Percentiles rank a stretch among this genome's conserved stretches.
phyloP scores from a whole-genome alignment of 2,329 filamentous ascomycete species.

The Immersiporthe knoxdaviesiana region DNA sequence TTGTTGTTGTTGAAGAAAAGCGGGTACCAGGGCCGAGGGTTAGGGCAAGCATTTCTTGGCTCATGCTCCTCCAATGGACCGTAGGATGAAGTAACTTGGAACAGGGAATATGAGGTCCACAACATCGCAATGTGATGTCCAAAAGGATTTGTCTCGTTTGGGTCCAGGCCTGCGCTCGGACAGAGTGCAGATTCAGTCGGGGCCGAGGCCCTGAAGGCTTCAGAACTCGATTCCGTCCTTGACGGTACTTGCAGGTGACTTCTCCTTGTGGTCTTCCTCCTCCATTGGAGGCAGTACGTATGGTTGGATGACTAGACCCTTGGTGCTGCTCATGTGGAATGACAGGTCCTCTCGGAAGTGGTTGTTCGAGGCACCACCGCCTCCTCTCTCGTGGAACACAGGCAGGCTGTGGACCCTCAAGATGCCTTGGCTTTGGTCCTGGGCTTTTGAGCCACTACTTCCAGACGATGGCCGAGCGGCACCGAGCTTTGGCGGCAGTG shows the following conservation, averaged over 20 bases:
- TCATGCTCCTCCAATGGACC: neutral
- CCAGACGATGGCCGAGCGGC: conserved; percentile 34
- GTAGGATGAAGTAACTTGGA: no score
- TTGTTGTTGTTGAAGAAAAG: neutral
- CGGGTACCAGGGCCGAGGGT: neutral
- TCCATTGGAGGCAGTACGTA: conserved; percentile 88
- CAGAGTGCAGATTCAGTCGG: neutral
- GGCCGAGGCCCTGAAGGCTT: conserved; percentile 31
- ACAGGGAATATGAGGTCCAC: neutral
- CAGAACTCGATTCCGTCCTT: conserved; percentile 78
- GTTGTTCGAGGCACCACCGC: conserved; percentile 69
- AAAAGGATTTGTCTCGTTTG: neutral
- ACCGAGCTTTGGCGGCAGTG: conserved; percentile 64
- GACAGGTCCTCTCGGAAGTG: conserved; percentile 83
- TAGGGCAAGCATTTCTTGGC: conserved; percentile 2
- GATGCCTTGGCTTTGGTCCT: conserved; percentile 84
- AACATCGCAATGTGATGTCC: neutral
- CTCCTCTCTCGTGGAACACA: conserved; percentile 84
- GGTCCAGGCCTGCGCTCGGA: neutral
- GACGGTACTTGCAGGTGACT: conserved; percentile 53
- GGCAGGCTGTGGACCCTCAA: conserved; percentile 82
- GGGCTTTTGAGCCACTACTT: conserved; percentile 40
- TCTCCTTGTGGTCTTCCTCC: conserved; percentile 60
- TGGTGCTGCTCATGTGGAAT: conserved; percentile 81
- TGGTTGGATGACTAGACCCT: conserved; percentile 81